These are phyloP conservation scores for Pilasporangium apinafurcum DNA, from an alignment of 352 stramenopile species.

Conservation along the genomic window DNA sequence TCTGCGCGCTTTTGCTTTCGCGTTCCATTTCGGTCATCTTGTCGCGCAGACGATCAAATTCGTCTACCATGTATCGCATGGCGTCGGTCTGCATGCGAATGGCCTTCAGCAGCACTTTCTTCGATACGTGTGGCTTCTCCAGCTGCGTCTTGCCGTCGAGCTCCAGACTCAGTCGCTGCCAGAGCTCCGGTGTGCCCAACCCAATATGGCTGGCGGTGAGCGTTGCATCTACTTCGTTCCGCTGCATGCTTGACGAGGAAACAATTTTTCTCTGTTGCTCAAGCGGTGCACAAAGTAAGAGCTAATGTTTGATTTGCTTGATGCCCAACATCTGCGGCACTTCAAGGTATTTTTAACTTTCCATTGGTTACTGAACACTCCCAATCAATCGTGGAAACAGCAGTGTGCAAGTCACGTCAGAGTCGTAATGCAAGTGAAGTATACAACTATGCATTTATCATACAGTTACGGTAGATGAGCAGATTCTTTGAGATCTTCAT, in stretches of 20 bases:
- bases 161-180: constrained; percentile 72
- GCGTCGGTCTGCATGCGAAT: constrained; percentile 78
- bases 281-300: no score
- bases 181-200: constrained; percentile 70
- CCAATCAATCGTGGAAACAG: no score
- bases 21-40: constrained; percentile 77
- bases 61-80: constrained; percentile 79
- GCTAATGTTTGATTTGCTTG: no score
- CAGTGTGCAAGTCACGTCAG: no score
- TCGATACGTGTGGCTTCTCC: constrained; percentile 73
- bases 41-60: constrained; percentile 73
- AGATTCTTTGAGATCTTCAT: no score
- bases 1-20: constrained; percentile 65
- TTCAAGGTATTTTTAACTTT: no score
- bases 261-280: no score
- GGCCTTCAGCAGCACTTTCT: constrained; percentile 79
- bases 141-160: constrained; percentile 74
- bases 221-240: constrained; percentile 73
- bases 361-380: no score
- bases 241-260: constrained; percentile 72
- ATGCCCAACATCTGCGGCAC: no score
- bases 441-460: no score
- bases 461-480: no score
- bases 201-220: constrained; percentile 43
- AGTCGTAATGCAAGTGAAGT: no score